Evolutionary conservation across 2,329 filamentous ascomycete species (phyloP).

Genomic region (Alternaria sp.): DNA sequence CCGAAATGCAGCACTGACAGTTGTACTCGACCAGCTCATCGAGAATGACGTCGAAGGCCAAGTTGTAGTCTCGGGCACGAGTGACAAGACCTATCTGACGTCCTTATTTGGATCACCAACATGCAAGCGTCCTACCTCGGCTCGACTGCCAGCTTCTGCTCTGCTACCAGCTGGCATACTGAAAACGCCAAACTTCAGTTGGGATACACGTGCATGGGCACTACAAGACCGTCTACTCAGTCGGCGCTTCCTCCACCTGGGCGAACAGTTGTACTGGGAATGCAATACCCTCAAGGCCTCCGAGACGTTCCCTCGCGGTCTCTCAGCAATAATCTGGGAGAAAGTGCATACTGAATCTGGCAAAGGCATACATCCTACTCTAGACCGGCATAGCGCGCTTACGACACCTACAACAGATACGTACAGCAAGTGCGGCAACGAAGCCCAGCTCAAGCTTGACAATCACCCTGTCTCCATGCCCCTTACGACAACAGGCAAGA

Average conservation of each 20-base stretch:
- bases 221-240: slow-evolving; percentile 51
- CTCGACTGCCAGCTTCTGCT: slow-evolving; percentile 22
- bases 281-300: slow-evolving; percentile 50
- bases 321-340: slow-evolving; percentile 49
- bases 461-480: background rate
- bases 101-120: background rate
- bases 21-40: slow-evolving; percentile 38
- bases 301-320: slow-evolving; percentile 47
- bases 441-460: background rate
- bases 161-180: slow-evolving; percentile 27
- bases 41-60: background rate
- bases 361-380: background rate
- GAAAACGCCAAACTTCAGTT: slow-evolving; percentile 36
- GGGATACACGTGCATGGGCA: slow-evolving; percentile 50
- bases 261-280: slow-evolving; percentile 51
- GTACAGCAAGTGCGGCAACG: background rate
- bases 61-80: background rate
- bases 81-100: background rate
- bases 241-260: slow-evolving; percentile 44
- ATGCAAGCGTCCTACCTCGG: background rate
- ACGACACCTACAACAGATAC: too few relatives aligned
- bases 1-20: slow-evolving; percentile 48
- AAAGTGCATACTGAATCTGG: slow-evolving; percentile 41
- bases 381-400: background rate
- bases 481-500: background rate